These are phyloP conservation scores for Naematelia aurantialba DNA, from an alignment of 768 basidiomycete species.

Conservation along the genomic window DNA sequence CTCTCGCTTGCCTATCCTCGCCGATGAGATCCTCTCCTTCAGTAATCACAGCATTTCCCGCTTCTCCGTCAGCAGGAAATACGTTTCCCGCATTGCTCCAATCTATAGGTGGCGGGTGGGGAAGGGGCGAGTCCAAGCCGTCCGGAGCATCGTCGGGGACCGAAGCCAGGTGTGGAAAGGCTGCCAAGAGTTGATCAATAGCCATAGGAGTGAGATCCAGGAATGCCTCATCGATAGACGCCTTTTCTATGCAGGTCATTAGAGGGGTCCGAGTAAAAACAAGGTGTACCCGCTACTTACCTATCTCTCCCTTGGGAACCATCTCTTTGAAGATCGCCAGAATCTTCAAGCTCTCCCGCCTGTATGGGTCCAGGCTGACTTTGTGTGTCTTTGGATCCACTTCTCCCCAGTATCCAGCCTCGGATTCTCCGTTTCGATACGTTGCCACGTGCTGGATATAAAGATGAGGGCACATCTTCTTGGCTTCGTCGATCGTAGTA, in stretches of 20 bases:
- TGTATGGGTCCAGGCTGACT: conserved; percentile 89
- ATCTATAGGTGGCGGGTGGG: conserved; percentile 44
- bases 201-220: conserved; percentile 82
- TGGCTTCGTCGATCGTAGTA: conserved; percentile 59
- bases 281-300: conserved; percentile 52
- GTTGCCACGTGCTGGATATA: conserved; percentile 90
- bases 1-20: background rate
- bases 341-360: conserved; percentile 85
- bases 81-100: conserved; percentile 48
- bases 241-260: conserved; percentile 67
- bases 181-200: conserved; percentile 66
- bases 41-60: conserved; percentile 2
- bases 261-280: background rate
- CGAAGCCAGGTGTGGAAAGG: conserved; percentile 70
- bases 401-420: conserved; percentile 89
- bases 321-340: conserved; percentile 74
- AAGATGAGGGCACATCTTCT: conserved; percentile 78
- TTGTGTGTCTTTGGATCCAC: conserved; percentile 88
- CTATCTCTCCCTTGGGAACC: conserved; percentile 74
- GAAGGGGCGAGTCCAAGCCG: conserved; percentile 57
- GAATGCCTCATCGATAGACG: conserved; percentile 95
- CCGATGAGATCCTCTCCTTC: conserved; percentile 11
- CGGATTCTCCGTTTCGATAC: conserved; percentile 59
- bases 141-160: conserved; percentile 66
- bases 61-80: conserved; percentile 40